A percentile compares a stretch with the other conserved stretches of the same genome.
These are phyloP conservation scores for Massarina eburnea DNA, from an alignment of 2,329 filamentous ascomycete species.

Conservation along the genomic window DNA sequence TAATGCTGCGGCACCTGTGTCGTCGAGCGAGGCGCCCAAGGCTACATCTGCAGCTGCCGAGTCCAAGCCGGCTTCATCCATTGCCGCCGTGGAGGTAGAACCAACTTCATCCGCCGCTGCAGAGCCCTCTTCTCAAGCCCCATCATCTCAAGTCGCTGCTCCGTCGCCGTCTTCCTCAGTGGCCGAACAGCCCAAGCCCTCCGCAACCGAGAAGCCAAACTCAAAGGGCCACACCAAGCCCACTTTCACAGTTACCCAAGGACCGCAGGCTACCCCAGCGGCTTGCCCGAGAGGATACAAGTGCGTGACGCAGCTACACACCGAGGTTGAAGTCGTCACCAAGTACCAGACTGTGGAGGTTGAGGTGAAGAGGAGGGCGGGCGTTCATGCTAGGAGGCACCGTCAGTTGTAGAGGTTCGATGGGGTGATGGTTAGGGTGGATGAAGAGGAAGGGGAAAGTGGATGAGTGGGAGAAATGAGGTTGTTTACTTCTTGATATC, in stretches of 20 bases:
- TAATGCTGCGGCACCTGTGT: background rate
- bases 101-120: background rate
- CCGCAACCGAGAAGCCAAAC: background rate
- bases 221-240: background rate
- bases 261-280: constrained; percentile 6
- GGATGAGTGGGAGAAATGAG: background rate
- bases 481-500: constrained; percentile 1
- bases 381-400: background rate
- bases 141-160: background rate
- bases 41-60: constrained; percentile 1
- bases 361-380: background rate
- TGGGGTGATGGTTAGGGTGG: background rate
- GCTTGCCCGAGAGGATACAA: constrained; percentile 8
- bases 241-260: background rate
- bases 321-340: background rate
- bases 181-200: background rate
- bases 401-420: background rate
- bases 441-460: background rate
- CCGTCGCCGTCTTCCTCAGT: background rate
- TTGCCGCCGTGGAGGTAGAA: background rate
- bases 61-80: constrained; percentile 2
- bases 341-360: background rate
- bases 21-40: constrained; percentile 2
- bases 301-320: constrained; percentile 8
- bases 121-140: background rate